Conservation (phyloP, 495 filamentous ascomycete genomes). For the Talaromyces liani region DNA sequence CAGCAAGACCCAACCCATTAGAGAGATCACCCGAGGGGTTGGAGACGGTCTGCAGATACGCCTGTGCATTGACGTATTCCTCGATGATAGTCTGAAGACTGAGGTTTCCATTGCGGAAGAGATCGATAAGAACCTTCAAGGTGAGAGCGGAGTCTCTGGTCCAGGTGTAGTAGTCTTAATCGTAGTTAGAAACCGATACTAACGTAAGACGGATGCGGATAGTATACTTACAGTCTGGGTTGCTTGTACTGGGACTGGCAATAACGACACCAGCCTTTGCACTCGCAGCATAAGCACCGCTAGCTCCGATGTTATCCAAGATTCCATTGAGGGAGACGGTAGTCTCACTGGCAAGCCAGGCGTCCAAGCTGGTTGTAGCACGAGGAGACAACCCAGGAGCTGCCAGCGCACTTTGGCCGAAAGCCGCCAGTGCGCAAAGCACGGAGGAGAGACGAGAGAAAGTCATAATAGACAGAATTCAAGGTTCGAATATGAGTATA, state of each 20-base stretch:
- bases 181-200: neutral
- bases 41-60: conserved; percentile 38
- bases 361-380: conserved; percentile 23
- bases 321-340: conserved; percentile 43
- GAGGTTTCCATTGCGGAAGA: conserved; percentile 37
- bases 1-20: conserved; percentile 47
- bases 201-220: conserved; percentile 25
- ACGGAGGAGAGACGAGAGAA: conserved; percentile 20
- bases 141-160: conserved; percentile 52
- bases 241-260: conserved; percentile 50
- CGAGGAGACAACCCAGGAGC: conserved; percentile 16
- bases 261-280: conserved; percentile 50
- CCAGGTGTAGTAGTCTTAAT: conserved; percentile 47
- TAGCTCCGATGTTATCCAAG: conserved; percentile 53
- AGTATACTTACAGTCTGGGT: conserved; percentile 51
- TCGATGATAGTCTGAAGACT: conserved; percentile 42
- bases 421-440: conserved; percentile 18
- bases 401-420: conserved; percentile 17
- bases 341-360: conserved; percentile 49
- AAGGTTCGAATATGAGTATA: neutral
- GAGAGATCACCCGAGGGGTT: conserved; percentile 39
- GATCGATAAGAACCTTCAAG: conserved; percentile 44
- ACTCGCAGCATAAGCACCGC: conserved; percentile 37
- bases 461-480: neutral
- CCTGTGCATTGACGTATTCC: conserved; percentile 49